phyloP scores from a whole-genome alignment of 2,329 filamentous ascomycete species.

The Zasmidium angulare region DNA sequence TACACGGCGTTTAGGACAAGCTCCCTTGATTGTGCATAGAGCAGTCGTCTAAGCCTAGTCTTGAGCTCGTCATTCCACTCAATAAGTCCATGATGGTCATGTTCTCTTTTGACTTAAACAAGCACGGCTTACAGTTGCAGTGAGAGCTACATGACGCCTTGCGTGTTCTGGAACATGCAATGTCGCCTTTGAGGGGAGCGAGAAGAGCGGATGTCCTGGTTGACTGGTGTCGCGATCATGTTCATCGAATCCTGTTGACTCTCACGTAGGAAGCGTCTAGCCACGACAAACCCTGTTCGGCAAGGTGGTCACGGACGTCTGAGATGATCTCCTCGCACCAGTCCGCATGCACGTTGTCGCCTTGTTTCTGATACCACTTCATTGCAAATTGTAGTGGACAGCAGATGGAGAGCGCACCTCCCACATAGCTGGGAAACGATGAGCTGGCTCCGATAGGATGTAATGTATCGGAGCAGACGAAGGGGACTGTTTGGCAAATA shows the following conservation, averaged over 20 bases:
- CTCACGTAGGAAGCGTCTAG: neutral
- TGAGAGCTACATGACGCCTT: too few species aligned
- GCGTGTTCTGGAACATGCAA: too few species aligned
- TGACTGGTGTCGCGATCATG: too few species aligned
- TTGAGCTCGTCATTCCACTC: too few species aligned
- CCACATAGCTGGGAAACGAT: neutral
- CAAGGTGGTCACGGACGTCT: neutral
- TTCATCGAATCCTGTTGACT: neutral
- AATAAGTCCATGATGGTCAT: too few species aligned
- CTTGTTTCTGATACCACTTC: neutral
- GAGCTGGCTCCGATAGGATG: neutral
- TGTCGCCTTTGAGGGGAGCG: too few species aligned
- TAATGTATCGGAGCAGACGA: neutral
- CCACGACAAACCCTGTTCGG: neutral
- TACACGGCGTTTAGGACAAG: too few species aligned
- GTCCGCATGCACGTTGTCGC: neutral
- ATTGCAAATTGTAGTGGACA: neutral
- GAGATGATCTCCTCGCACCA: neutral
- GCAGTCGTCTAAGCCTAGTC: too few species aligned
- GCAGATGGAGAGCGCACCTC: neutral
- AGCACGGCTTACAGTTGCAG: too few species aligned
- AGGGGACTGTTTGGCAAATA: neutral
- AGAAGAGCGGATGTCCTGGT: too few species aligned
- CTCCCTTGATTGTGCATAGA: too few species aligned
- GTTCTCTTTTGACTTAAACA: too few species aligned